A percentile compares a stretch with the other conserved stretches of the same genome.
Conservation (phyloP, 805 yeast species). For the Grigorovia humatica region DNA sequence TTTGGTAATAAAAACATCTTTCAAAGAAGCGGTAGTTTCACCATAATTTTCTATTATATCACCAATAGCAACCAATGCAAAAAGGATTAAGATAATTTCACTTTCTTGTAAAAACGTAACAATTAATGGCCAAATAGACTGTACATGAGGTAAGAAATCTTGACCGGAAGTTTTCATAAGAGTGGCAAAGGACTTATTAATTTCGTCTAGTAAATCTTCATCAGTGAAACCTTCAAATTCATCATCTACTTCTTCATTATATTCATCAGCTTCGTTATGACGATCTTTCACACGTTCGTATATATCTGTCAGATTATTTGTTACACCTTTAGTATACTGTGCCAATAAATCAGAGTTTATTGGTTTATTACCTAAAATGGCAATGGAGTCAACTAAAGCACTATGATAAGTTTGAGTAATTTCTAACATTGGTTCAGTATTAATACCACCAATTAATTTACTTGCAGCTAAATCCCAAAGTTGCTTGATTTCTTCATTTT, state of each 20-base stretch:
- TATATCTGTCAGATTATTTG: constrained; percentile 53
- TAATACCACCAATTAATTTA: constrained; percentile 57
- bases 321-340: constrained; percentile 48
- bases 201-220: constrained; percentile 81
- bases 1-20: constrained; percentile 52
- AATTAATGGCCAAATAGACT: constrained; percentile 51
- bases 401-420: constrained; percentile 68
- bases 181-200: constrained; percentile 62
- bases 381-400: constrained; percentile 56
- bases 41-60: constrained; percentile 79
- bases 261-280: constrained; percentile 72
- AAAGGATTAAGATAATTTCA: constrained; percentile 56
- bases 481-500: constrained; percentile 49
- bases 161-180: constrained; percentile 54
- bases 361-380: constrained; percentile 54
- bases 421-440: constrained; percentile 75
- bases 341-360: constrained; percentile 46
- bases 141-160: constrained; percentile 55
- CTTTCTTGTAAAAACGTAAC: constrained; percentile 51
- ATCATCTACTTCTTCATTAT: constrained; percentile 75
- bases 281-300: constrained; percentile 62
- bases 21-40: constrained; percentile 49
- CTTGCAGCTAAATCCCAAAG: constrained; percentile 65
- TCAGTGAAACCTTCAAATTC: constrained; percentile 79
- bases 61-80: constrained; percentile 71